These are phyloP conservation scores for Ogataea neopini DNA, from an alignment of 805 yeast genomes.

Conservation along the genomic window DNA sequence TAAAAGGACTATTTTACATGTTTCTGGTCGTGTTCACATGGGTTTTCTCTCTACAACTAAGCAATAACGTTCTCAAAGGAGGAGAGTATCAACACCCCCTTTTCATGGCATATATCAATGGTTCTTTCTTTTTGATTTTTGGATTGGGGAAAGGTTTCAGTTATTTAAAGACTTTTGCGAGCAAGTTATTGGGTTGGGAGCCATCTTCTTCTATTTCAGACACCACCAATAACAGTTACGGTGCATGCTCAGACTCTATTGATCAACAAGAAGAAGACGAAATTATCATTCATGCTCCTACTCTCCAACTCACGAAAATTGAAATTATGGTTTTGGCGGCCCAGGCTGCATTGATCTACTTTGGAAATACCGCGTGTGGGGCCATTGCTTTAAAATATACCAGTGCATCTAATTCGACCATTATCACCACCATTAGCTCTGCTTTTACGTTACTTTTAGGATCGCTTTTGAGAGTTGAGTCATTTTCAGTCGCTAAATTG, in stretches of 20 bases:
- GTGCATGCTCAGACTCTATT: constrained; percentile 11
- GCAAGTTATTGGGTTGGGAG: neutral
- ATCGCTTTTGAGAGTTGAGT: constrained; percentile 41
- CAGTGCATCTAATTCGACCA: constrained; percentile 53
- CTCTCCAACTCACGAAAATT: constrained; percentile 19
- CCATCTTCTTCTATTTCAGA: neutral
- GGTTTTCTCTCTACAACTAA: constrained; percentile 51
- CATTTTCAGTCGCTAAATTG: constrained; percentile 42
- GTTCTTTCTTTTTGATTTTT: constrained; percentile 47
- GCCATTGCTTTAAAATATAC: constrained; percentile 49
- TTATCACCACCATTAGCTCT: constrained; percentile 52
- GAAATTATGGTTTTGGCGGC: constrained; percentile 41
- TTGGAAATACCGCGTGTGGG: constrained; percentile 40
- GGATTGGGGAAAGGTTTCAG: constrained; percentile 39
- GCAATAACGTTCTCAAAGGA: constrained; percentile 49
- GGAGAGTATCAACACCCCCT: constrained; percentile 50
- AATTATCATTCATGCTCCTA: constrained; percentile 25
- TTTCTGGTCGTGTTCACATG: constrained; percentile 46
- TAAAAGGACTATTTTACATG: constrained; percentile 45
- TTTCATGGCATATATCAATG: constrained; percentile 48
- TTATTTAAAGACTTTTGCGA: neutral
- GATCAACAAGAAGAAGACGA: constrained; percentile 5
- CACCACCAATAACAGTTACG: constrained; percentile 2
- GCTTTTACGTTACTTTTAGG: constrained; percentile 51
- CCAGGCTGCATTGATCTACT: constrained; percentile 45